Percentiles rank a stretch among this genome's conserved stretches.
Evolutionary conservation across 2,329 filamentous ascomycete genomes (phyloP).

Genomic region (Fusarium torreyae): DNA sequence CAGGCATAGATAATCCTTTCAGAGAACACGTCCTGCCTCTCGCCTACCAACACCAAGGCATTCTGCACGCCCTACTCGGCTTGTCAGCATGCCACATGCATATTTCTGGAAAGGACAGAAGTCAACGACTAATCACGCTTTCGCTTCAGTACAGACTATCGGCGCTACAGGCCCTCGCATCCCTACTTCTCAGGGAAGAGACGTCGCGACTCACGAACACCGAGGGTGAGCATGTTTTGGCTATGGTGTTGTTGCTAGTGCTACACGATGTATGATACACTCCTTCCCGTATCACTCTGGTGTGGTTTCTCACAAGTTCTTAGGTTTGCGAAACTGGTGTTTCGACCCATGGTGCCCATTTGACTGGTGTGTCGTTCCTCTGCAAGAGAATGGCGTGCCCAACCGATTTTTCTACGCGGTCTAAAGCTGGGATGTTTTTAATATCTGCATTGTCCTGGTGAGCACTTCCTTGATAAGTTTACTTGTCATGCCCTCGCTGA

Average conservation of each 20-base stretch:
- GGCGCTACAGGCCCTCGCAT: conserved; percentile 42
- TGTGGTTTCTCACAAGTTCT: neutral
- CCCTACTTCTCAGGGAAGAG: conserved; percentile 40
- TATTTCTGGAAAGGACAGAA: conserved; percentile 25
- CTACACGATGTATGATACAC: conserved; percentile 45
- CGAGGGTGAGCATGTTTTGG: conserved; percentile 47
- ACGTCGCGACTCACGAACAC: conserved; percentile 1
- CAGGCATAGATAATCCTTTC: conserved; percentile 45
- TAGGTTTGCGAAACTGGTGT: conserved; percentile 50
- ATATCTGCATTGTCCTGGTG: conserved; percentile 49
- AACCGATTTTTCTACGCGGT: conserved; percentile 20
- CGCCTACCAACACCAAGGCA: conserved; percentile 45
- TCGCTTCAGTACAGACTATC: conserved; percentile 46
- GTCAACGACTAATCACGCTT: conserved; percentile 21
- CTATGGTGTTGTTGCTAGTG: conserved; percentile 47
- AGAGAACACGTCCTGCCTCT: conserved; percentile 44
- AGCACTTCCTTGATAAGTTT: neutral
- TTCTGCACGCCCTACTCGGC: conserved; percentile 50
- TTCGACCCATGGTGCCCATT: conserved; percentile 48
- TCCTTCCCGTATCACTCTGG: fast-evolving
- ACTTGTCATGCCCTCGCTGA: neutral
- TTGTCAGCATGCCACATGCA: conserved; percentile 48
- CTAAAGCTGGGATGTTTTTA: conserved; percentile 45
- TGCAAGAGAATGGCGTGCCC: conserved; percentile 44
- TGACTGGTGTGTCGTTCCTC: conserved; percentile 50